These are phyloP conservation scores for Limtongia smithiae DNA, from an alignment of 805 yeast genomes.

Conservation along the genomic window DNA sequence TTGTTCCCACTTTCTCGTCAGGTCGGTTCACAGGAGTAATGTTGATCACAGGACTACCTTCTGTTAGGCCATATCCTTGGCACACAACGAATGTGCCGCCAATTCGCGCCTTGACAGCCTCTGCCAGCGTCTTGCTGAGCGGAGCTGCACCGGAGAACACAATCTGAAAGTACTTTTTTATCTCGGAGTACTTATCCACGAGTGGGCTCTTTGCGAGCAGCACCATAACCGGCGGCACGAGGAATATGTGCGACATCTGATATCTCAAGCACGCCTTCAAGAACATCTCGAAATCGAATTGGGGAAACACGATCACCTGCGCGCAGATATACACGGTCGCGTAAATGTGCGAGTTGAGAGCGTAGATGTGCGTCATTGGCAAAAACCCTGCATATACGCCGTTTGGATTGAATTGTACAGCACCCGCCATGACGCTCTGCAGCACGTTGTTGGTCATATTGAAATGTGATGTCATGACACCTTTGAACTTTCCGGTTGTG, in stretches of 20 bases:
- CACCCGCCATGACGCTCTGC: conserved; percentile 17
- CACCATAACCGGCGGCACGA: conserved; percentile 45
- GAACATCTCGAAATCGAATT: conserved; percentile 38
- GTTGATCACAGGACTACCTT: conserved; percentile 38
- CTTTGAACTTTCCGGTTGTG: conserved; percentile 68
- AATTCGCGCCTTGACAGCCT: conserved; percentile 8
- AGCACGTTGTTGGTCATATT: conserved; percentile 45
- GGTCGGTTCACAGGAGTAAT: conserved; percentile 41
- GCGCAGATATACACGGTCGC: conserved; percentile 26
- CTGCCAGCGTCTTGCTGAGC: conserved; percentile 33
- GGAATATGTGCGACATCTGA: conserved; percentile 41
- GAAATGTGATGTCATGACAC: conserved; percentile 61
- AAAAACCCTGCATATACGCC: conserved; percentile 37
- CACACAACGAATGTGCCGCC: conserved; percentile 4
- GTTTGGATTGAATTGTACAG: conserved; percentile 4
- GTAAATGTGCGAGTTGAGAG: conserved; percentile 35
- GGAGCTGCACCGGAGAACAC: conserved; percentile 48
- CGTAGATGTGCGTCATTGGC: conserved; percentile 39
- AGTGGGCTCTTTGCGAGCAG: conserved; percentile 47
- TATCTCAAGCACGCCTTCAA: conserved; percentile 34
- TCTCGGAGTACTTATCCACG: conserved; percentile 41
- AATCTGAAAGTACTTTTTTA: background rate
- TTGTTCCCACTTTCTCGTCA: conserved; percentile 40
- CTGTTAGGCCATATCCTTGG: conserved; percentile 63
- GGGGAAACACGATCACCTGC: conserved; percentile 18